Evolutionary conservation across 345 rosid genomes (phyloP).

Genomic region (Boechera stricta): DNA sequence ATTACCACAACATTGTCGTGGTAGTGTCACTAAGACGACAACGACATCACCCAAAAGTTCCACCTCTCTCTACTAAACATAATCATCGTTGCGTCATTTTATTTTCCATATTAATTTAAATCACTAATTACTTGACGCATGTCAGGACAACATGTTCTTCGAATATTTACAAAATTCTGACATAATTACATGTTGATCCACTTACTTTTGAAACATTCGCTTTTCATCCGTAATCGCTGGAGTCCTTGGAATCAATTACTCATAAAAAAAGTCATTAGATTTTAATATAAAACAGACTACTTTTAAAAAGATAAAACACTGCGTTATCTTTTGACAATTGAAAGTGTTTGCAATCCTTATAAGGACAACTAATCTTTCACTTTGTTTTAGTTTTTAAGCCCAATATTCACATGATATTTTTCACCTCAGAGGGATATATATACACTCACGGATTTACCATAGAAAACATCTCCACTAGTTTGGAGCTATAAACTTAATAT

Average conservation of each 20-base stretch:
- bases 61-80: slow-evolving; percentile 24
- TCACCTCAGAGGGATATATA: not conserved
- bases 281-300: not conserved
- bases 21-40: slow-evolving; percentile 45
- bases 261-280: slow-evolving; percentile 3
- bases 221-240: slow-evolving; percentile 40
- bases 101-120: not conserved
- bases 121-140: slow-evolving; percentile 36
- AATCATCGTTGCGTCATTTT: slow-evolving; percentile 38
- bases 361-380: slow-evolving; percentile 15
- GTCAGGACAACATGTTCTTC: slow-evolving; percentile 31
- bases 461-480: slow-evolving; percentile 16
- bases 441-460: not conserved
- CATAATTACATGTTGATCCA: slow-evolving; percentile 31
- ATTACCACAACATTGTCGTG: slow-evolving; percentile 31
- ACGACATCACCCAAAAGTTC: slow-evolving; percentile 23
- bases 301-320: slow-evolving; percentile 34
- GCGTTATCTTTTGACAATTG: slow-evolving; percentile 46
- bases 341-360: slow-evolving; percentile 23
- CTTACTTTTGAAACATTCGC: slow-evolving; percentile 27
- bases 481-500: not conserved
- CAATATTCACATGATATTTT: slow-evolving; percentile 20
- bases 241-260: slow-evolving; percentile 23
- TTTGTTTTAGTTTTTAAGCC: not conserved
- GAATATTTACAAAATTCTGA: slow-evolving; percentile 10